Conservation (phyloP, 805 yeast genomes). For the Saccharomycopsis fibuligera region DNA sequence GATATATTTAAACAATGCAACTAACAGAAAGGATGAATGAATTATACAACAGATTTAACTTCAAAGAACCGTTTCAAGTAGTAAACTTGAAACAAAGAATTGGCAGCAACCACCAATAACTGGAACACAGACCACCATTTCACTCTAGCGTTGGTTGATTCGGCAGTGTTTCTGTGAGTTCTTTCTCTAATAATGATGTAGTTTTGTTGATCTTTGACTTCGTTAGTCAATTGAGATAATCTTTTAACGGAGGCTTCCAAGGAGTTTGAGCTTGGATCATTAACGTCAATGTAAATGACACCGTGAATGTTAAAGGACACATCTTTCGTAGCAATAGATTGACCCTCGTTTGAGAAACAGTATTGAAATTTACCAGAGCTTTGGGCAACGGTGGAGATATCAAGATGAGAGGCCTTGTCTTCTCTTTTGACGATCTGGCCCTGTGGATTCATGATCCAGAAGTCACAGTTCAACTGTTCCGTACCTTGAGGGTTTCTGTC, state of each 20-base stretch:
- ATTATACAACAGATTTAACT: slow-evolving; percentile 79
- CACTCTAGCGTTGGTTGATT: slow-evolving; percentile 91
- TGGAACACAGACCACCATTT: slow-evolving; percentile 98
- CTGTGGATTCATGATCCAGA: slow-evolving; percentile 46
- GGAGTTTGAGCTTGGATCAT: slow-evolving; percentile 67
- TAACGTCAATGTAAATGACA: slow-evolving; percentile 75
- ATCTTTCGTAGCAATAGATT: slow-evolving; percentile 70
- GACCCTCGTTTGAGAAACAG: slow-evolving; percentile 87
- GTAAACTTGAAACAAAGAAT: slow-evolving; percentile 88
- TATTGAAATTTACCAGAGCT: slow-evolving; percentile 70
- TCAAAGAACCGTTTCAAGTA: slow-evolving; percentile 93
- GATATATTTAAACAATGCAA: too few relatives aligned
- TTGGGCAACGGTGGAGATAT: slow-evolving; percentile 58
- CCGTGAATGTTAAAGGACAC: slow-evolving; percentile 95
- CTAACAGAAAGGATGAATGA: background rate
- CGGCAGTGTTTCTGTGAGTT: slow-evolving; percentile 97
- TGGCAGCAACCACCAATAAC: slow-evolving; percentile 73
- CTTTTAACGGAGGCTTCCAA: slow-evolving; percentile 79
- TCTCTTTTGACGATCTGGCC: slow-evolving; percentile 46
- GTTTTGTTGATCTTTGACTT: slow-evolving; percentile 84
- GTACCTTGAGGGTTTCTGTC: slow-evolving; percentile 72
- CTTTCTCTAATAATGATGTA: slow-evolving; percentile 94
- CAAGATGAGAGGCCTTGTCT: slow-evolving; percentile 71
- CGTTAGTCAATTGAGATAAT: slow-evolving; percentile 69
- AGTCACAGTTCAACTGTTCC: slow-evolving; percentile 62